Percentiles rank a stretch among this genome's conserved stretches.
Evolutionary conservation across 176 grass and related monocot genomes (phyloP).

Genomic region (Aegilops tauschii): DNA sequence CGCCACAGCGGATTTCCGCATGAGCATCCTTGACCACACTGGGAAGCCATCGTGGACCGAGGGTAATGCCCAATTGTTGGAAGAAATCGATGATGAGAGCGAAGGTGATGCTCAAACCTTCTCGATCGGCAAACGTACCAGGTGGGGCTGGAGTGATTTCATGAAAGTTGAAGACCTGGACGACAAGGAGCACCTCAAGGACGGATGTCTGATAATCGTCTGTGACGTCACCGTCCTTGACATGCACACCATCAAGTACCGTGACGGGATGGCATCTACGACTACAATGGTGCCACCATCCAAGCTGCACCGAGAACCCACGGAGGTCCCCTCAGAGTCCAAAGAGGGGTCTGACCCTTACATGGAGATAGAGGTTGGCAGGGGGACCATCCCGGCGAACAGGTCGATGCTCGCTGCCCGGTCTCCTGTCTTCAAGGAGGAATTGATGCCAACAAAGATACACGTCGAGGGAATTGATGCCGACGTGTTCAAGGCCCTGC

Average conservation of each 20-base stretch:
- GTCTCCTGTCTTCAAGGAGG: too few relatives aligned
- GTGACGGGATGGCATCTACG: background rate
- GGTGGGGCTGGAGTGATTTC: background rate
- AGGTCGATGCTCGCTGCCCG: background rate
- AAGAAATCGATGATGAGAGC: background rate
- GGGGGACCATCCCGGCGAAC: too few relatives aligned
- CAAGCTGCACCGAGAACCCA: background rate
- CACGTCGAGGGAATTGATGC: background rate
- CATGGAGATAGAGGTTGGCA: too few relatives aligned
- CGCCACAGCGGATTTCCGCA: background rate
- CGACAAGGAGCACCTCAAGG: background rate
- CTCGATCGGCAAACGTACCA: background rate
- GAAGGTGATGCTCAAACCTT: background rate
- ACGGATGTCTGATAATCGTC: background rate
- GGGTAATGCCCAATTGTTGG: background rate
- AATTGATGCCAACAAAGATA: background rate
- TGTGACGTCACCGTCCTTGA: slow-evolving; percentile 23
- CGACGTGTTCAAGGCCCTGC: too few relatives aligned
- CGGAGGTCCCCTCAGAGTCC: background rate
- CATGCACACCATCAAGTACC: background rate
- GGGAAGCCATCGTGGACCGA: background rate
- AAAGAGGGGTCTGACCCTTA: background rate
- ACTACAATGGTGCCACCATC: background rate
- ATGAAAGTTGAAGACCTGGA: background rate
- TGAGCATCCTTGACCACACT: background rate